phyloP scores from a whole-genome alignment of 495 filamentous ascomycete genomes.

The Penicillium egyptiacum region DNA sequence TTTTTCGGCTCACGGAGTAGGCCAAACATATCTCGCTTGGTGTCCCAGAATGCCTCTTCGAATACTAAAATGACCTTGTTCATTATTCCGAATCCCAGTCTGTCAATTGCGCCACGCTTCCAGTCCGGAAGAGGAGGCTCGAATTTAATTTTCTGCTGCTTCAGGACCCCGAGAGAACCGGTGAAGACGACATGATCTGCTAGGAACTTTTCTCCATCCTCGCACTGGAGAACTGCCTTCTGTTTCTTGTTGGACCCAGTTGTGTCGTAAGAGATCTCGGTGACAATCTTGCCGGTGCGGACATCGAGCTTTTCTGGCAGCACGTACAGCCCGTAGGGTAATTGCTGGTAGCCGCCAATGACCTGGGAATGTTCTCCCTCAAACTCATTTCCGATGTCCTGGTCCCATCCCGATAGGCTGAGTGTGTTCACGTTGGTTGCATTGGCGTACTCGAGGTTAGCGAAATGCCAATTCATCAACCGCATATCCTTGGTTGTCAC shows the following conservation, averaged over 20 bases:
- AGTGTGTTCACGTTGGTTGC: constrained; percentile 81
- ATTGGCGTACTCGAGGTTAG: constrained; percentile 97
- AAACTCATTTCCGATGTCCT: constrained; percentile 96
- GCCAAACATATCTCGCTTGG: constrained; percentile 90
- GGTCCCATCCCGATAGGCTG: constrained; percentile 91
- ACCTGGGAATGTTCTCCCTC: constrained; percentile 92
- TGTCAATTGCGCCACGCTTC: constrained; percentile 77
- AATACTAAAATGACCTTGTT: constrained; percentile 97
- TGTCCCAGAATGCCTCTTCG: constrained; percentile 87
- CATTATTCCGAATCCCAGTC: constrained; percentile 90
- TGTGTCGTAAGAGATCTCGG: constrained; percentile 64
- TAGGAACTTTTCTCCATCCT: constrained; percentile 71
- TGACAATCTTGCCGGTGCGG: constrained; percentile 65
- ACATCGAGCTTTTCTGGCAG: constrained; percentile 79
- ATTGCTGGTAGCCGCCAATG: constrained; percentile 86
- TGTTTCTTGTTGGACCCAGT: constrained; percentile 36
- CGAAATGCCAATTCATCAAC: constrained; percentile 96
- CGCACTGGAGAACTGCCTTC: constrained; percentile 66
- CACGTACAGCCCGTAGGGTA: constrained; percentile 77
- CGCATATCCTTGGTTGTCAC: constrained; percentile 83
- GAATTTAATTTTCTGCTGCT: constrained; percentile 71
- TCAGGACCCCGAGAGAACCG: constrained; percentile 85
- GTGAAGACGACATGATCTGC: constrained; percentile 89
- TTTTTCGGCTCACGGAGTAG: constrained; percentile 70
- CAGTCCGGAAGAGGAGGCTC: constrained; percentile 80